Base-by-base conservation (phyloP, 305 asterid species). In the Nicotiana rustica region DNA sequence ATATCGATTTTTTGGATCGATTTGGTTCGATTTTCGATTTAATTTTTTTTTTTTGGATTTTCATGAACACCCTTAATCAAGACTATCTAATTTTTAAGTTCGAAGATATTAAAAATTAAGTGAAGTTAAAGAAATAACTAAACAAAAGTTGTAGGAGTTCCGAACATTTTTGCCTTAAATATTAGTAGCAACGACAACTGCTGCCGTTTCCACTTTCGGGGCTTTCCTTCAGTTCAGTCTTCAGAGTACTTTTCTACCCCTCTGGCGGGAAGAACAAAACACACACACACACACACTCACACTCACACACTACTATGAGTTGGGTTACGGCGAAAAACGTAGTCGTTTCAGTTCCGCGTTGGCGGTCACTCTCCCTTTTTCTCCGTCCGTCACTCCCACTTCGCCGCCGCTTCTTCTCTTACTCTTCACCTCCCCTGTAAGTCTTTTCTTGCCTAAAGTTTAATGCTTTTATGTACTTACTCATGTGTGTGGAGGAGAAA, bases 271-370 rank as follows among this genome's bases (percentile, higher is more conserved):
- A 88, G 78, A 85, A 80, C 82, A 82, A 78, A 38, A 81, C 10
- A 15, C 18, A 57, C 17, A 70, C 29, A 41, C 1, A 1, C 21
- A 6, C 14, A 6, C 9, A 38, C n/a, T 67, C 29, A 33, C 1
- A 1, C 14, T 1, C 14, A 2, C 1, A 1, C 2, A 6, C 49
- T 41, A 41, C 67, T 35, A 89, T 88, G 93, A 84, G 86, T 85
- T 83, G 94, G 94, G 80, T 88, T 33, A 82, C 92, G n/a, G 91
- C 92, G 41, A 88, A 89, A 85, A 92, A 83, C 94, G 92, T 89
- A 56, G 91, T 85, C 92, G 87, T 90, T 85, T 84, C 90, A 13
- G 75, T 90, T 78, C 94, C 92, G 18, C 89, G 89, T 21, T 93
- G 94, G 90, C 91, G 99, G 83, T 87, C 90, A 83, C 81, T 93